Evolutionary conservation across 768 basidiomycete genomes (phyloP), one percentile per base, ranked within the genome.

Genomic region (Fibroporia radiculosa): DNA sequence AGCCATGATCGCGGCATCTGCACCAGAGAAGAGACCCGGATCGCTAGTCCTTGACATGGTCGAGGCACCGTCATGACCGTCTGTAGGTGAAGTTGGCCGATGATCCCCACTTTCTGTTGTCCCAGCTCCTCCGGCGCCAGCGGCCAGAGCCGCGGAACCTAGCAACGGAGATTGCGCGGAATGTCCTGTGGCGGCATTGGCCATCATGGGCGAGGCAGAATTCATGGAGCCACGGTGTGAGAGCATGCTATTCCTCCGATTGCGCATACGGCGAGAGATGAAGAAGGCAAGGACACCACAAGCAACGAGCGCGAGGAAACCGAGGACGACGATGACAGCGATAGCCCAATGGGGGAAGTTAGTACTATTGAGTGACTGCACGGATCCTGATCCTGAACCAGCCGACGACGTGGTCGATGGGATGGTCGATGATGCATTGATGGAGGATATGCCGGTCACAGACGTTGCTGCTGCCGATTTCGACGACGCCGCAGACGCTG

Each of bases 1-100:
- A 31, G 91, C 90, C 80, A 93, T 88, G 60, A 92, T 86, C 29
- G 87, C 88, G 42, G 92, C 92, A 63, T 95, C 91, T 18, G 84
- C 82, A 16, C 78, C 82, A 35, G 82, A 83, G 64, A 93, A 84
- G 8, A 80, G 83, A 10, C 77, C 85, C 33, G 77, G 68, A 43
- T 82, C 80, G 42, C 78, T 75, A 7, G 73, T 62, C 38, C 75
- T 71, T 24, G 82, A 84, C 37, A 80, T 77, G 6, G 78, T 80
- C 37, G 87, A 89, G 38, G 79, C 84, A 13, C 80, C 86, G 57
- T 89, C 87, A 48, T 42, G 69, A 60, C 32, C 60, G 58, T 55
- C 68, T 56, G 32, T 61, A 59, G 42, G 63, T 29, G 68, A 65
- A 44, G 56, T 43, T 1, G 65, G 66, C 37, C 65, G 60, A 38